Percentiles rank a stretch among this genome's conserved stretches.
These are phyloP conservation scores for Hansenula lynferdii DNA, from an alignment of 1,139 yeast genomes.

Conservation along the genomic window DNA sequence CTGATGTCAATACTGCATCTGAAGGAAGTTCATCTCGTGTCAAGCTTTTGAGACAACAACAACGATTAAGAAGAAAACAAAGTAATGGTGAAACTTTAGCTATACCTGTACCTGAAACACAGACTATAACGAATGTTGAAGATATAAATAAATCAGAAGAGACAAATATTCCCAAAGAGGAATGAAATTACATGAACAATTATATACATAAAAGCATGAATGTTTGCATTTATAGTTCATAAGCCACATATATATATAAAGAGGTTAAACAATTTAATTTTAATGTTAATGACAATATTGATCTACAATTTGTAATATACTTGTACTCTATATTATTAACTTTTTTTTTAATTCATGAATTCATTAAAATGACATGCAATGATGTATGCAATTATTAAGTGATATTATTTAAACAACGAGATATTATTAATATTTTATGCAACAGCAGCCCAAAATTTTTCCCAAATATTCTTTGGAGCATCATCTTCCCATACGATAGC, in stretches of 20 bases:
- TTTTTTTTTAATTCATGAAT: neutral
- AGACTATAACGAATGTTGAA: neutral
- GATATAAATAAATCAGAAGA: neutral
- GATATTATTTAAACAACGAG: neutral
- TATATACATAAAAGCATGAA: neutral
- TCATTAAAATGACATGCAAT: neutral
- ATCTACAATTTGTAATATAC: too few species aligned
- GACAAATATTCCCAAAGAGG: neutral
- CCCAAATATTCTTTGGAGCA: constrained; percentile 46
- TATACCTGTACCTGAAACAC: neutral
- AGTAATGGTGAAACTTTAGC: neutral
- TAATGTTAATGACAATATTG: neutral
- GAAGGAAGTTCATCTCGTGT: constrained; percentile 21
- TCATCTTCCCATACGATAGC: constrained; percentile 47
- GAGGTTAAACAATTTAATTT: neutral
- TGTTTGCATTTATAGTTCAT: neutral
- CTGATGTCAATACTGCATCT: constrained; percentile 2
- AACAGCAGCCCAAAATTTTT: constrained; percentile 30
- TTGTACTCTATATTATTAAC: too few species aligned
- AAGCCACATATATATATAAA: neutral
- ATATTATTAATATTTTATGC: constrained; percentile 16
- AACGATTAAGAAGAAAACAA: constrained; percentile 21
- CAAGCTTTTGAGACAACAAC: constrained; percentile 24
- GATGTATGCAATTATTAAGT: neutral
- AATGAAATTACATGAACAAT: neutral